Base-by-base conservation (phyloP, 257 asterid genomes). In the Asclepias syriaca region DNA sequence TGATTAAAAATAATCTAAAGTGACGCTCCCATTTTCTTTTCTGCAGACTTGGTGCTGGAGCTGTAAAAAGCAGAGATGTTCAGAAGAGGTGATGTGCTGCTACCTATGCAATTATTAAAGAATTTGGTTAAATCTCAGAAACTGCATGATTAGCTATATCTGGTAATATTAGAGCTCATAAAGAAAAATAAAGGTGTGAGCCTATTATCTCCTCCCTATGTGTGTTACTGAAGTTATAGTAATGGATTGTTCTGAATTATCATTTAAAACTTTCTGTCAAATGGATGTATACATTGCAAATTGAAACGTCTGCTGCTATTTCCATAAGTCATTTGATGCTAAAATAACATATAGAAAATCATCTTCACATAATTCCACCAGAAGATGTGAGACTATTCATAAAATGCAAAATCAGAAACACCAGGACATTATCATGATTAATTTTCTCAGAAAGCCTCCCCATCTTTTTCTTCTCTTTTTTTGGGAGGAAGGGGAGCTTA, bases 41-140 rank as follows among this genome's bases (percentile, higher is more conserved):
- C 37, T 77, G 78, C 77, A 82, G 86, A 79, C 57, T 79, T 82
- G 77, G 80, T 82, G 77, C 79, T 79, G 78, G 84, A 77, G 81
- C 82, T 82, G 80, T 76, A 77, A 60, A 77, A 60, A 70, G 65
- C 59, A 70, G 65, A 68, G 14, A 22, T 19, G 69, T 45, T 15
- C 61, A 61, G 78, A 65, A 61, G 55, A 21, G 27, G 59, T 49
- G 51, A 57, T 10, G 37, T 48, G 51, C 66, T 29, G 45, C 19
- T 13, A 48, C n/a, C 61, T 22, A 48, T 45, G 66, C 73, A 34
- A 27, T 46, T 15, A 22, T 55, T 37, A 51, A 39, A 50, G 18
- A 6, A 34, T 58, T 32, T 67, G 74, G 45, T 64, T 59, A 37
- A 9, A 53, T 39, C 56, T 14, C 4, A 13, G 56, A 32, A 54